Conservation (phyloP, 2,329 filamentous ascomycete genomes). For the Sporothrix euskadiensis region DNA sequence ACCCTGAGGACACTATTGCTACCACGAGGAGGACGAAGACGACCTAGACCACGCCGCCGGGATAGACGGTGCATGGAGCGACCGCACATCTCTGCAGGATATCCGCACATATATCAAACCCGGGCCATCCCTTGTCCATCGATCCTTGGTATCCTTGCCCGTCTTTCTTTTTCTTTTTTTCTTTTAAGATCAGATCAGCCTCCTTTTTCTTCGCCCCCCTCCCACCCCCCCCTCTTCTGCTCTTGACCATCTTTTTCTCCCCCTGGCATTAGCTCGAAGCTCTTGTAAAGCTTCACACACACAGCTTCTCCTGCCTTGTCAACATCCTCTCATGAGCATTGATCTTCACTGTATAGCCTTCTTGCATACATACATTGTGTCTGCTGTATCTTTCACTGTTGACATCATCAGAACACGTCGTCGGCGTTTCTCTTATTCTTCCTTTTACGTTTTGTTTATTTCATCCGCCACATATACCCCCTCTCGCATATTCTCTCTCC, state of each 20-base stretch:
- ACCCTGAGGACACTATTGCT: background rate
- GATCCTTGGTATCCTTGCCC: background rate
- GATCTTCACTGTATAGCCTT: background rate
- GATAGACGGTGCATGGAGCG: background rate
- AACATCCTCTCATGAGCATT: background rate
- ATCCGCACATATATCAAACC: constrained; percentile 4
- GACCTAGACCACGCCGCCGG: background rate
- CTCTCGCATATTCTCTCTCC: background rate
- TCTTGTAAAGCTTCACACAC: background rate
- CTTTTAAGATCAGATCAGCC: background rate
- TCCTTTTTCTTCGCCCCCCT: background rate
- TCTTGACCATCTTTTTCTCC: background rate
- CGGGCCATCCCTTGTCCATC: constrained; percentile 8
- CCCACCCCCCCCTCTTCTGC: background rate
- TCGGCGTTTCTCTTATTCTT: background rate
- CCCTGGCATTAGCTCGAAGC: constrained; percentile 8
- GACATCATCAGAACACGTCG: background rate
- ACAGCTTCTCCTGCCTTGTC: background rate
- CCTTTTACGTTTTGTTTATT: background rate
- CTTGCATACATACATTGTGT: background rate
- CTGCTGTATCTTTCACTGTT: background rate
- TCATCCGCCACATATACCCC: background rate
- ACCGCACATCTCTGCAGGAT: background rate
- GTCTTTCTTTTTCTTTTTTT: background rate
- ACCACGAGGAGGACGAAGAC: background rate